Evolutionary conservation across 306 rosid species (phyloP).

Genomic region (Purshia tridentata): DNA sequence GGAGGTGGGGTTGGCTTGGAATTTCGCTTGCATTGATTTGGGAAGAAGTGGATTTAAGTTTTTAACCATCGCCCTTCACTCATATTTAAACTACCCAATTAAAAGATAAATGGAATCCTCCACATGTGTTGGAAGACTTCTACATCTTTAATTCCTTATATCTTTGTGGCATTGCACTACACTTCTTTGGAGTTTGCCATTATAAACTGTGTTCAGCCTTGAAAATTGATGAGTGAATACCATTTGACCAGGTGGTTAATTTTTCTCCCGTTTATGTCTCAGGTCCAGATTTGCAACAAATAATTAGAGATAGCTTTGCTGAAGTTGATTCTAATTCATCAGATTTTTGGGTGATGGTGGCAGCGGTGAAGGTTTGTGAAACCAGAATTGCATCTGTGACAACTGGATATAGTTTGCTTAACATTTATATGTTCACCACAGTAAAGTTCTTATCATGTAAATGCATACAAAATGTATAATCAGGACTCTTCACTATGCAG

Average conservation of each 20-base stretch:
- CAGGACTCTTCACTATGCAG: constrained; percentile 40
- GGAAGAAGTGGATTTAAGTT: no score
- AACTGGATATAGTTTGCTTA: constrained; percentile 19
- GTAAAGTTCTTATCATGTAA: not conserved
- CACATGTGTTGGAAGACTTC: not conserved
- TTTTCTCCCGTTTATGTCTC: not conserved
- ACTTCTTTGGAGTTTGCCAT: constrained; percentile 2
- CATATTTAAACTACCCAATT: not conserved
- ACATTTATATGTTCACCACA: not conserved
- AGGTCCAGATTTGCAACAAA: constrained; percentile 57
- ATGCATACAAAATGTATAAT: constrained; percentile 14
- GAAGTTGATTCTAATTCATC: constrained; percentile 81
- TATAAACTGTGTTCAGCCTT: not conserved
- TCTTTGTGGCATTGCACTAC: not conserved
- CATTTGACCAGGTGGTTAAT: constrained; percentile 4
- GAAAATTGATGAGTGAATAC: not conserved
- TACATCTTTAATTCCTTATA: not conserved
- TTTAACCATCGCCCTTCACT: not conserved
- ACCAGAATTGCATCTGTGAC: constrained; percentile 16
- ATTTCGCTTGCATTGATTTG: no score
- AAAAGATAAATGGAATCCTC: not conserved
- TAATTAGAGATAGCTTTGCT: constrained; percentile 63
- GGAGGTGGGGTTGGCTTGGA: not conserved
- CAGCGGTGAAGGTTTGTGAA: constrained; percentile 84
- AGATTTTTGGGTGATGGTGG: constrained; percentile 93